A percentile compares a stretch with the other conserved stretches of the same genome.
These are phyloP conservation scores for Malassezia caprae DNA, from an alignment of 1,284 basidiomycete species.

Conservation along the genomic window DNA sequence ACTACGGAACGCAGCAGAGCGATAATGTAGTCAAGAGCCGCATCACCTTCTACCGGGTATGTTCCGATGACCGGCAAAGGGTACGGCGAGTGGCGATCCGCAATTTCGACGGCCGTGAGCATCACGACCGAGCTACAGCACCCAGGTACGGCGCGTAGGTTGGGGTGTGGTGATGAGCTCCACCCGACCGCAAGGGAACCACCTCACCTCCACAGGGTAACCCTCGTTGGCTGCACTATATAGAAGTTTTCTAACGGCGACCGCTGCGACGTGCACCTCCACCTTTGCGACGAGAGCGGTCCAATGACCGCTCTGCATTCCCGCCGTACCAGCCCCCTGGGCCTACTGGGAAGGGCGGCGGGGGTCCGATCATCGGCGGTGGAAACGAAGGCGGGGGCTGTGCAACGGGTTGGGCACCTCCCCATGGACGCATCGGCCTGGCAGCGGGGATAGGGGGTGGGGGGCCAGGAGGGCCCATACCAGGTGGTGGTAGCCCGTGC, in stretches of 20 bases:
- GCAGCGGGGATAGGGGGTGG: not conserved
- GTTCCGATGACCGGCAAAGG: not conserved
- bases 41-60: not conserved
- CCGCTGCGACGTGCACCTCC: not conserved
- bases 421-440: constrained; percentile 16
- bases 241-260: not conserved
- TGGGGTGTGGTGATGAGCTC: not conserved
- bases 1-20: constrained; percentile 8
- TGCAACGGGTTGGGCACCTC: not conserved
- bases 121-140: not conserved
- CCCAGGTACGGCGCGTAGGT: not conserved
- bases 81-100: constrained; percentile 7
- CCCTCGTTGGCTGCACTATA: not conserved
- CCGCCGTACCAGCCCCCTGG: constrained; percentile 19
- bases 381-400: not conserved
- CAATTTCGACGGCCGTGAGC: not conserved
- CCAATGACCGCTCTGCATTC: not conserved
- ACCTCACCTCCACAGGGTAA: not conserved
- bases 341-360: constrained; percentile 2
- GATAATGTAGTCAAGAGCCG: constrained; percentile 6
- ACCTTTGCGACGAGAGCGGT: not conserved
- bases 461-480: not conserved
- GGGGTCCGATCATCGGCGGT: not conserved
- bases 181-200: not conserved
- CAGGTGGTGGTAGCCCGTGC: not conserved